Percentiles rank a stretch among this genome's conserved stretches.
These are phyloP conservation scores for Posidonia australis DNA, from an alignment of 106 monocot species.

Conservation along the genomic window DNA sequence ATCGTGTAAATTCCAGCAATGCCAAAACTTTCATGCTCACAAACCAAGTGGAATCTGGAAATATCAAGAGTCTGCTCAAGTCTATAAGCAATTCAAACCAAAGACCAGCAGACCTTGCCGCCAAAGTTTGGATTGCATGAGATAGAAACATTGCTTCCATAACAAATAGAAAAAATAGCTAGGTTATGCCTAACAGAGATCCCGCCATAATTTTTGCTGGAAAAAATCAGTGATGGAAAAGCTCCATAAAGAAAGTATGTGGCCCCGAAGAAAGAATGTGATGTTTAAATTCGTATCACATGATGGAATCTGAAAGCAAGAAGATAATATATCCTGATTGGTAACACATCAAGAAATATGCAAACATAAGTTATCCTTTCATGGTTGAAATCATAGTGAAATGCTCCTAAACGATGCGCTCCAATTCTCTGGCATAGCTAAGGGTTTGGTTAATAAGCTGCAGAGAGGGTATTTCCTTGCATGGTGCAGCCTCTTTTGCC, in stretches of 20 bases:
- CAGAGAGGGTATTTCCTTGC: slow-evolving; percentile 87
- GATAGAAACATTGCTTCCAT: no score
- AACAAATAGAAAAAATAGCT: no score
- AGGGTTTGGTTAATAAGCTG: slow-evolving; percentile 92
- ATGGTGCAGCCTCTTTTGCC: slow-evolving; percentile 74
- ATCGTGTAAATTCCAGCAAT: no score
- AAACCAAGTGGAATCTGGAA: no score
- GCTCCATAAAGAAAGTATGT: background rate
- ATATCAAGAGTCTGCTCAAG: no score
- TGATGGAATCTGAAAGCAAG: background rate
- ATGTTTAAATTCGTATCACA: no score
- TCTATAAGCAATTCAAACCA: no score
- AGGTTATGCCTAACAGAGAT: no score
- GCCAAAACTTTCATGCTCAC: no score
- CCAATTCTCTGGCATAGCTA: slow-evolving; percentile 86
- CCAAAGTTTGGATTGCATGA: no score
- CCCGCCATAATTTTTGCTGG: no score
- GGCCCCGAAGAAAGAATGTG: background rate
- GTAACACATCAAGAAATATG: background rate
- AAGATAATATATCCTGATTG: background rate
- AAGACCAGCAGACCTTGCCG: no score
- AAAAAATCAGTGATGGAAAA: background rate
- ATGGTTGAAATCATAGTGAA: background rate
- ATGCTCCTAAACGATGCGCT: slow-evolving; percentile 55
- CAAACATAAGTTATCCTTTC: background rate